Base-by-base conservation (phyloP, 805 yeast genomes). In the Hanseniaspora lindneri region DNA sequence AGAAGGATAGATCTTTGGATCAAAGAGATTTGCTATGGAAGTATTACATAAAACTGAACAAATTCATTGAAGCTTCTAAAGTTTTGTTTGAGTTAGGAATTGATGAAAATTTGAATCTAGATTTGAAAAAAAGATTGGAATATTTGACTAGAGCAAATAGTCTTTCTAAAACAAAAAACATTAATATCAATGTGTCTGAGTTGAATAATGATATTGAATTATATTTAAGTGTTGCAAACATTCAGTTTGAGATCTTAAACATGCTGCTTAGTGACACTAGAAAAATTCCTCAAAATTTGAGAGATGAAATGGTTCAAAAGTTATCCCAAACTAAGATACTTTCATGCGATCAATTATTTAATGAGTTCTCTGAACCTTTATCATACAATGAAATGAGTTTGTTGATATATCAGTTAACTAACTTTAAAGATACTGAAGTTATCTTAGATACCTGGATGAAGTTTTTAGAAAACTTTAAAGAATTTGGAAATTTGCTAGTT, bases 141-240 rank as follows among this genome's bases (percentile, higher is more conserved):
- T 86, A 75, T 60, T 69, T 92, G 48, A 84, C 96, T 1, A 74
- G 96, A 55, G 96, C 96, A 1, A 83, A 82, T 62, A 95, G 95
- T 2, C 87, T 85, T 67, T 83, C 95, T 62, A 84, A 85, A 59
- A 94, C 83, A 57, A 77, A 79, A 52, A 80, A 86, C 74, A 76
- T 80, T 25, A 33, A 21, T 17, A 21, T 23, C 6, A 40, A 39
- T 24, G 41, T 44, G 2, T 37, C 42, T 30, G 78, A 77, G 56
- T 67, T 89, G 50, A 72, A 85, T 1, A 69, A 77, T 10, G 69
- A 74, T 56, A 81, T 88, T 33, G 81, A 78, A 54, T 95, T 87
- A 58, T 74, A 83, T 44, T 76, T 87, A 57, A 92, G 83, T 39
- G 92, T 89, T 30, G 92, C 96, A 2, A 79, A 79, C 52, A 73